These are phyloP conservation scores for Salix caprea DNA, from an alignment of 345 rosid genomes.

Conservation along the genomic window DNA sequence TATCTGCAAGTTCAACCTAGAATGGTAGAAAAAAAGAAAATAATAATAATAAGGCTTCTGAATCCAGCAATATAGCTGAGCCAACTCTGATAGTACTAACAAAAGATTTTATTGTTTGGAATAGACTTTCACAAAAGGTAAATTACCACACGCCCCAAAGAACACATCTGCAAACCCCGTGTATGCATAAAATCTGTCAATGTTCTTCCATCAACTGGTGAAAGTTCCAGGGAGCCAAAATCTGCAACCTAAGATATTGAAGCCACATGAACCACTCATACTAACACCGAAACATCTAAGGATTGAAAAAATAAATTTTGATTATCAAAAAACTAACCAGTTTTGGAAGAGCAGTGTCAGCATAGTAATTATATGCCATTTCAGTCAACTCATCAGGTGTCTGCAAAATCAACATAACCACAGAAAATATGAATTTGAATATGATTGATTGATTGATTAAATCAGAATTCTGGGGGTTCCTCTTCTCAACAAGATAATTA, in stretches of 20 bases:
- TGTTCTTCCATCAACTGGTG: conserved; percentile 30
- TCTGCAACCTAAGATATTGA: conserved; percentile 22
- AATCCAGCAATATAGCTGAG: background rate
- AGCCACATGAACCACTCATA: conserved; percentile 10
- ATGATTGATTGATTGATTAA: background rate
- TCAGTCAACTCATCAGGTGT: conserved; percentile 28
- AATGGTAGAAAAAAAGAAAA: background rate
- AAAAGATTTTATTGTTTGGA: background rate
- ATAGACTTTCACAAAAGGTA: background rate
- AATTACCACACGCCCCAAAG: conserved; percentile 36
- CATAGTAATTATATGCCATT: conserved; percentile 31
- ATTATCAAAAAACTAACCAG: conserved; percentile 35
- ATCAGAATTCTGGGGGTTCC: background rate
- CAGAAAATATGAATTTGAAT: background rate
- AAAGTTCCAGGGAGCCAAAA: conserved; percentile 23
- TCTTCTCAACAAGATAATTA: background rate
- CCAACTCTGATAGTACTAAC: background rate
- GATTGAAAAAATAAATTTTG: background rate
- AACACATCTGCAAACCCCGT: conserved; percentile 34
- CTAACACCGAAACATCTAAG: conserved; percentile 9
- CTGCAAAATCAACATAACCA: conserved; percentile 15
- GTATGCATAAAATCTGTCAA: conserved; percentile 38
- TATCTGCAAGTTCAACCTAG: conserved; percentile 35
- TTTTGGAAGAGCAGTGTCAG: conserved; percentile 30
- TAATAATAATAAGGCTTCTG: background rate